Percentiles rank a stretch among this genome's conserved stretches.
Evolutionary conservation across 2,329 filamentous ascomycete genomes (phyloP).

Genomic region (Aspergillus sp.): DNA sequence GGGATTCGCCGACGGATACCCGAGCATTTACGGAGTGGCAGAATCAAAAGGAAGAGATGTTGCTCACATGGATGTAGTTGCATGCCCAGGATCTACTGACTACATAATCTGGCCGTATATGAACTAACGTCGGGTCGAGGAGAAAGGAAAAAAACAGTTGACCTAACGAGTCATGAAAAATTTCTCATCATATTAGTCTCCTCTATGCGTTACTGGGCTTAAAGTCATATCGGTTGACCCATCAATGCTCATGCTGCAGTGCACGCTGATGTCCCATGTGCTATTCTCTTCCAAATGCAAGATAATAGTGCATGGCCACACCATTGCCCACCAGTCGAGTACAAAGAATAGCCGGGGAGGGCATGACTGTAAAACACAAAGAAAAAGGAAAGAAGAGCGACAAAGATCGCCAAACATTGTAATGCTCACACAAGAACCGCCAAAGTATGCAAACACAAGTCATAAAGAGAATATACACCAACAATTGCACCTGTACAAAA

Average conservation of each 20-base stretch:
- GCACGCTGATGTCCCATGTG: constrained; percentile 5
- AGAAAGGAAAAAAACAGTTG: neutral
- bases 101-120: no score
- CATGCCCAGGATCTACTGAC: no score
- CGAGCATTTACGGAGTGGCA: no score
- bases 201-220: neutral
- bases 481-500: constrained; percentile 24
- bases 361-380: constrained; percentile 9
- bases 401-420: constrained; percentile 8
- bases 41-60: no score
- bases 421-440: constrained; percentile 22
- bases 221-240: constrained; percentile 4
- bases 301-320: constrained; percentile 4
- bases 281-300: neutral
- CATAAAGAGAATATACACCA: constrained; percentile 15
- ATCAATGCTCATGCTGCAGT: constrained; percentile 6
- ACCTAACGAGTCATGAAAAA: neutral
- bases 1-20: no score
- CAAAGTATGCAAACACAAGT: constrained; percentile 22
- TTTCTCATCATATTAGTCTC: neutral
- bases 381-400: constrained; percentile 8
- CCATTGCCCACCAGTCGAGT: constrained; percentile 4
- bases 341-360: constrained; percentile 10
- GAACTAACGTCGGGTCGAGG: no score
- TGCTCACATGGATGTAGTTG: no score